Base-by-base conservation (phyloP, 192 early-diverging fungal genomes). In the Thamnidium elegans region DNA sequence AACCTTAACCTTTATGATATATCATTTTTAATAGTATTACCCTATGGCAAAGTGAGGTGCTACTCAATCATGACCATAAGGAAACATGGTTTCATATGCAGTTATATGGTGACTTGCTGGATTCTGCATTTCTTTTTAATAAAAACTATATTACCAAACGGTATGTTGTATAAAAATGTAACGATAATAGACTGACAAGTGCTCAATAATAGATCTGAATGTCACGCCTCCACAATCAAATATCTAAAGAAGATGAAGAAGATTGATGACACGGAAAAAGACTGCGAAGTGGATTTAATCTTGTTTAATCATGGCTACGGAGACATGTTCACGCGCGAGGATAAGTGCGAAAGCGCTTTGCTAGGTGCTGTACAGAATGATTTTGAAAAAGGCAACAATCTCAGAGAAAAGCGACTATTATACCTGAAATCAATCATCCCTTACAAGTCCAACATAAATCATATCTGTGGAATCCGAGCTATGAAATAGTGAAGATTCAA, bases 31-130 rank as follows among this genome's bases (percentile, higher is more conserved):
- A 55, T 39, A 55, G 54, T 17, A 34, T 55, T 34, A 26, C 53
- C 31, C 32, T 55, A 55, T 55, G 53, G 53, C 53, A 55, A 55
- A 55, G 53, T 55, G 53, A 34, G 53, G 53, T 32, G 7, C 31
- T 55, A 36, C 53, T 55, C 32, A 55, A 55, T 55, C 53, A 55
- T 36, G 53, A 55, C 32, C 50, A 52, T 9, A 52, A 52, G 11
- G 50, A 52, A 23, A 23, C 20, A 7, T 53, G 50, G 50, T 52
- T 26, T 3, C 50, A 52, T 1, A 52, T 31, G 26, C 26, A 53
- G 8, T 3, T 21, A 0, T 53, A 53, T 53, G 7, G 10, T 13
- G 21, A 53, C 4, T 20, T 53, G 1, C 3, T 53, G 9, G 51
- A 53, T 13, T 53, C 51, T 2, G 48, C 48, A 11, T 53, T 53